Conservation (phyloP, 1,284 basidiomycete species). For the Austropuccinia psidii region DNA sequence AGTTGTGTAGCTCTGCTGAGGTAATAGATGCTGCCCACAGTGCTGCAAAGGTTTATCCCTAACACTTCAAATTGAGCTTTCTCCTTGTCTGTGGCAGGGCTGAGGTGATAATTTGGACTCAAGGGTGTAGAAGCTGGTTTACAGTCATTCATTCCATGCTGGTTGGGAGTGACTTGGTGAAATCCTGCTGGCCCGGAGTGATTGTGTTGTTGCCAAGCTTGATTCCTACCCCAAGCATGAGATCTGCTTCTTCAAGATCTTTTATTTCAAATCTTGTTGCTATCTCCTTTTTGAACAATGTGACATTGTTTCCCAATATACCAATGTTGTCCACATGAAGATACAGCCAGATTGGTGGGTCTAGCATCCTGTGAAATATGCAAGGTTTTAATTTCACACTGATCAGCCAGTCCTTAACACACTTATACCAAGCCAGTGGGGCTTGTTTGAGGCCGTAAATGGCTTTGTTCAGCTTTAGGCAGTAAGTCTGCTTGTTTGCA, state of each 20-base stretch:
- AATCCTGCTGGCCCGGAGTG: too few species aligned
- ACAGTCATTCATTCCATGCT: too few species aligned
- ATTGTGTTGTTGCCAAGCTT: background rate
- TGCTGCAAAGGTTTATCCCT: background rate
- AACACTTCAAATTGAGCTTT: too few species aligned
- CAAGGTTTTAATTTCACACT: background rate
- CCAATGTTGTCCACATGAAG: background rate
- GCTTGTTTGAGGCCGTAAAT: slow-evolving; percentile 17
- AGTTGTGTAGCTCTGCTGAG: background rate
- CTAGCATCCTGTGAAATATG: background rate
- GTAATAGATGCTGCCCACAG: background rate
- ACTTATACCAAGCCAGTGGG: background rate
- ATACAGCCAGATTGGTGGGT: background rate
- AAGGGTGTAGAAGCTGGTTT: too few species aligned
- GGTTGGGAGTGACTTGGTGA: too few species aligned
- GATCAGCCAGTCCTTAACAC: background rate
- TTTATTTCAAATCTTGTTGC: too few species aligned
- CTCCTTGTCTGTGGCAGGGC: too few species aligned
- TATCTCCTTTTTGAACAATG: too few species aligned
- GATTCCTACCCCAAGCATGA: background rate
- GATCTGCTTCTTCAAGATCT: background rate
- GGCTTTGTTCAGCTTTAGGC: background rate
- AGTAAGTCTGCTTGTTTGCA: background rate
- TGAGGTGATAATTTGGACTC: too few species aligned
- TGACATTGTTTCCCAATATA: too few species aligned